Base-by-base conservation (phyloP, 2,329 filamentous ascomycete species). In the Scedosporium boydii region DNA sequence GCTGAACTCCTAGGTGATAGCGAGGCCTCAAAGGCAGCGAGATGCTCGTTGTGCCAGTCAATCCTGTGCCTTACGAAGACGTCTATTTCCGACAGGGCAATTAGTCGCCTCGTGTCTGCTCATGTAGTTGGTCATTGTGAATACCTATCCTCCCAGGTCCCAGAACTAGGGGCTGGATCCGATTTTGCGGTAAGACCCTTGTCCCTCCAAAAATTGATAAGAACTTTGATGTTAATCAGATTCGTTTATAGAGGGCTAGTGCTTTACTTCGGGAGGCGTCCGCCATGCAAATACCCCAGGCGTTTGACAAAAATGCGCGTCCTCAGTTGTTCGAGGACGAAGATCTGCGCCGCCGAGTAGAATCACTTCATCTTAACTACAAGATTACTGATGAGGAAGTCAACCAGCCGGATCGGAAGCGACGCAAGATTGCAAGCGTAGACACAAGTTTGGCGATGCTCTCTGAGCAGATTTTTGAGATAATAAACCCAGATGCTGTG, bases 111-210 rank as follows among this genome's bases (percentile, higher is more conserved):
- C 29, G 74, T 75, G 14, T 69, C 73, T 2, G 77, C 77, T 4
- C 79, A 78, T 57, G 70, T 81, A 16, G 69, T 78, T 7, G 73
- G 76, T n/a, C 72, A 76, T 66, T 55, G 67, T 69, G 46, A 68
- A 58, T 41, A 65, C 64, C 7, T 67, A 69, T 48, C 72, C 72
- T 3, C 70, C 68, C 38, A 68, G 67, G 16, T 75, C 74, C 60
- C 67, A 73, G 74, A n/a, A 55, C 75, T 6, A 58, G 64, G 16
- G 68, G 66, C 23, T 66, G 68, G 48, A 66, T 71, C 6, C 12
- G 79, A 81, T 65, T 65, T 79, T 59, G 75, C 73, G 74, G 79
- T 80, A 71, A 56, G 51, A 10, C 16, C 44, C 16, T 9, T 21
- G 18, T 12, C 6, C 21, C n/a, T 18, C 18, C n/a, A 57, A n/a